Conservation (phyloP, 345 rosid species). For the Noccaea caerulescens region DNA sequence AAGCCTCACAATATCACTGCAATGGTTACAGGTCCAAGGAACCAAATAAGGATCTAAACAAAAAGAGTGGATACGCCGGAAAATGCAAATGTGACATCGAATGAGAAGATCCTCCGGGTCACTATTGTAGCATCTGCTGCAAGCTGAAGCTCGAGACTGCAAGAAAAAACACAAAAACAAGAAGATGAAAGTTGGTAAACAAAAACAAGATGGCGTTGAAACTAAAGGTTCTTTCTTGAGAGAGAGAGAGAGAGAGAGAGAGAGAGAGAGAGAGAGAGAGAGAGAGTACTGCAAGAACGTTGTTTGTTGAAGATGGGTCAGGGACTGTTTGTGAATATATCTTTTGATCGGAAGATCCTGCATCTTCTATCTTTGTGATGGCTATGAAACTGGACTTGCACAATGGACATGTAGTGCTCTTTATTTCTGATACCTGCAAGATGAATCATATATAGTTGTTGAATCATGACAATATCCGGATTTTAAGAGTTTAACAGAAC, state of each 20-base stretch:
- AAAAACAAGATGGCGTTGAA: not conserved
- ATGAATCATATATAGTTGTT: not conserved
- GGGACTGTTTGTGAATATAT: conserved; percentile 91
- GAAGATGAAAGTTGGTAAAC: conserved; percentile 3
- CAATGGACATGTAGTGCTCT: conserved; percentile 75
- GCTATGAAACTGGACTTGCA: conserved; percentile 74
- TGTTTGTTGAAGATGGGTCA: conserved; percentile 47
- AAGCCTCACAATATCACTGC: conserved; percentile 72
- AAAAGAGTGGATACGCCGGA: conserved; percentile 67
- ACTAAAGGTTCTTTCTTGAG: not conserved
- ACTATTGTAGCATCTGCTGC: conserved; percentile 57
- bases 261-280: conserved; percentile 14
- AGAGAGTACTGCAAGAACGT: conserved; percentile 47
- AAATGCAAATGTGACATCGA: conserved; percentile 67
- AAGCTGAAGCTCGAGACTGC: conserved; percentile 59
- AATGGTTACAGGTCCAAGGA: conserved; percentile 89
- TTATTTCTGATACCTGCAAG: conserved; percentile 61
- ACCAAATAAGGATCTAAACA: conserved; percentile 79
- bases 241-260: conserved; percentile 15
- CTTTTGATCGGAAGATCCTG: conserved; percentile 80
- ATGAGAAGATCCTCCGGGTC: conserved; percentile 81
- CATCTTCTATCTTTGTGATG: conserved; percentile 79
- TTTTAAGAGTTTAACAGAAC: conserved; percentile 60
- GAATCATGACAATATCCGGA: conserved; percentile 20
- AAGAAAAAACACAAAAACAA: not conserved